Base-by-base conservation (phyloP, 2,329 filamentous ascomycete species). In the Aspergillus sp. region DNA sequence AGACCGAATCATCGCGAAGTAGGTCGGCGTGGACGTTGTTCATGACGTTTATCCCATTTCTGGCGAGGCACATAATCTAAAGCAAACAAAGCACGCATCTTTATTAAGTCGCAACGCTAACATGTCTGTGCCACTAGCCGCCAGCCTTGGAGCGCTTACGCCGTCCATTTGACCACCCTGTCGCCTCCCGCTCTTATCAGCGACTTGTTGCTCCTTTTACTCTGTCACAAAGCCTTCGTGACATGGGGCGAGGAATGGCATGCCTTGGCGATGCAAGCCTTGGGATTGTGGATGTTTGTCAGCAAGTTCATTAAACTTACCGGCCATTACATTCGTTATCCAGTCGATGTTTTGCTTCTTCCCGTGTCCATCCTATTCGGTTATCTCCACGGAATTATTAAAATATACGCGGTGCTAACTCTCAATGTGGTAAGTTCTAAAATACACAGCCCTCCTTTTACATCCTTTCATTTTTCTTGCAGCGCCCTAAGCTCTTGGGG, bases 71-170 rank as follows among this genome's bases (percentile, higher is more conserved):
- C 50, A 54, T 47, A 44, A 45, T 43, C 37, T 32, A 48, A 27
- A 30, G 30, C 43, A 30, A 45, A 42, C 38, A 52, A 51, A 27
- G 23, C 39, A 45, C 39, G 49, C 44, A 7, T 47, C 49, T 46
- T 53, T 42, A 5, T 48, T 44, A 41, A 49, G 44, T 15, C 48
- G 44, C 48, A 58, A 44, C 51, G 63, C 67, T 63, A 67, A 59
- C 42, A 49, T 47, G 51, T 54, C 50, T 51, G 48, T 57, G 50
- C 53, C 43, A 51, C 44, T 60, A 95, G 90, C 60, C 88, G 88
- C 63, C 91, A 96, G 67, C 85, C 82, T 43, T 97, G 90, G 90
- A 95, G 86, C 70, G 87, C 88, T 10, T 97, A 96, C 67, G 89
- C 91, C 44, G 83, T 96, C 51, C 88, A 96, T 71, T 76, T 95